Conservation (phyloP, 2,329 filamentous ascomycete species). For the Neofusicoccum parvum region DNA sequence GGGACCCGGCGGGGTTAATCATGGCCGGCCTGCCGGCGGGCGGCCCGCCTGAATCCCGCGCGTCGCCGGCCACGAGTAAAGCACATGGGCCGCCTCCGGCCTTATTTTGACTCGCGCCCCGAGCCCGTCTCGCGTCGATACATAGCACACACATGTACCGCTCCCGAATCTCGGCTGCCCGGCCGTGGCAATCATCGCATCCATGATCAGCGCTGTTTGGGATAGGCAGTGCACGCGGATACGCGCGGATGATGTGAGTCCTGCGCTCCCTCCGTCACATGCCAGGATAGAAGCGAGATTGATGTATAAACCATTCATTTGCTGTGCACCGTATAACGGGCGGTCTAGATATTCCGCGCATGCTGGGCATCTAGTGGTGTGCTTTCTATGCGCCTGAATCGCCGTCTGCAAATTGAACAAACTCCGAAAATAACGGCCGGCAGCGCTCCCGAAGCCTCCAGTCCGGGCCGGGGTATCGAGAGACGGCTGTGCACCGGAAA, state of each 20-base stretch:
- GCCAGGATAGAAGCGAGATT: not conserved
- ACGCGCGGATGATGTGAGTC: not conserved
- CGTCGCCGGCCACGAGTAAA: not conserved
- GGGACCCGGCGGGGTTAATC: not conserved
- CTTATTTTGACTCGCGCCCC: not conserved
- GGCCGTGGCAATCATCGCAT: not conserved
- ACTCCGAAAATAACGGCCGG: not conserved
- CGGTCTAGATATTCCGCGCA: not conserved
- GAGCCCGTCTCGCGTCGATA: not conserved
- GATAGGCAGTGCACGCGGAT: not conserved
- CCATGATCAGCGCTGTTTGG: not conserved
- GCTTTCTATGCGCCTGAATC: no score
- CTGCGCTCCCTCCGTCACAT: not conserved
- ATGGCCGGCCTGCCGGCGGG: not conserved
- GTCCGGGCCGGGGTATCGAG: no score
- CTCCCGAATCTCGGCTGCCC: not conserved
- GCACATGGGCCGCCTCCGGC: not conserved
- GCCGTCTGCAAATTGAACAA: not conserved
- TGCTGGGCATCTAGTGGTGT: not conserved
- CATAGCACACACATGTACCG: not conserved
- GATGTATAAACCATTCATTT: not conserved
- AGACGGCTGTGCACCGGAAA: not conserved
- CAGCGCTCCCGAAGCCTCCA: no score
- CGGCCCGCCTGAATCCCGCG: not conserved
- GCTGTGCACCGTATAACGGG: not conserved